Conservation (phyloP, 768 basidiomycete genomes). For the Auriculariales sp. region DNA sequence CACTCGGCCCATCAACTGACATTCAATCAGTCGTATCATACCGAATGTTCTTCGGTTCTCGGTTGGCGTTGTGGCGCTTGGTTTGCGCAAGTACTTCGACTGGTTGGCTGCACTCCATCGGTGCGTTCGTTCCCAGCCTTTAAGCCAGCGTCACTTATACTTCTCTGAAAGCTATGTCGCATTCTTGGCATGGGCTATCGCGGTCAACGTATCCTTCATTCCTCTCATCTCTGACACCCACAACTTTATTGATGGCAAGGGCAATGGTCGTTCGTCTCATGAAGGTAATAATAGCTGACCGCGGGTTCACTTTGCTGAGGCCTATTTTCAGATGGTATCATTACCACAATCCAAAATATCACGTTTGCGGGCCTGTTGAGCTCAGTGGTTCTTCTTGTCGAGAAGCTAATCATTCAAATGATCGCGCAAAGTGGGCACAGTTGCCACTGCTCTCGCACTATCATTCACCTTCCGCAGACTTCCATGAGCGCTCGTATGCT, state of each 20-base stretch:
- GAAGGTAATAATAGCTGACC: conserved; percentile 2
- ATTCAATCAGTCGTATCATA: conserved; percentile 24
- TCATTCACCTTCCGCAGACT: conserved; percentile 20
- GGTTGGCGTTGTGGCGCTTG: conserved; percentile 60
- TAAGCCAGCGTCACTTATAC: conserved; percentile 1
- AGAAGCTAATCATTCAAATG: conserved; percentile 79
- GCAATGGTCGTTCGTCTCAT: not conserved
- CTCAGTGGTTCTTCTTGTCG: conserved; percentile 52
- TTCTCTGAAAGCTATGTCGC: conserved; percentile 39
- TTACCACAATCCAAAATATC: conserved; percentile 45
- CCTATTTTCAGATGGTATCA: conserved; percentile 18
- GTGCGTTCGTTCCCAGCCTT: conserved; percentile 19
- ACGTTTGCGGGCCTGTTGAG: conserved; percentile 64
- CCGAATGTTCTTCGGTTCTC: conserved; percentile 44
- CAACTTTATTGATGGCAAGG: not conserved
- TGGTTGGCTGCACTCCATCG: conserved; percentile 56
- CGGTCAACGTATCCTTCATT: conserved; percentile 39
- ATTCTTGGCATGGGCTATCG: conserved; percentile 48
- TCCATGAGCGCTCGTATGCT: conserved; percentile 67
- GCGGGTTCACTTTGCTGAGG: too few relatives aligned
- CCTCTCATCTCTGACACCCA: conserved; percentile 44
- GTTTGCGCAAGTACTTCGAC: conserved; percentile 59
- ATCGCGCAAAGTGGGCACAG: conserved; percentile 38
- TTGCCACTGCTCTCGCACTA: not conserved
- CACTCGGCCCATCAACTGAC: conserved; percentile 6